Evolutionary conservation across 306 rosid species (phyloP).

Genomic region (Calophaca sinica): DNA sequence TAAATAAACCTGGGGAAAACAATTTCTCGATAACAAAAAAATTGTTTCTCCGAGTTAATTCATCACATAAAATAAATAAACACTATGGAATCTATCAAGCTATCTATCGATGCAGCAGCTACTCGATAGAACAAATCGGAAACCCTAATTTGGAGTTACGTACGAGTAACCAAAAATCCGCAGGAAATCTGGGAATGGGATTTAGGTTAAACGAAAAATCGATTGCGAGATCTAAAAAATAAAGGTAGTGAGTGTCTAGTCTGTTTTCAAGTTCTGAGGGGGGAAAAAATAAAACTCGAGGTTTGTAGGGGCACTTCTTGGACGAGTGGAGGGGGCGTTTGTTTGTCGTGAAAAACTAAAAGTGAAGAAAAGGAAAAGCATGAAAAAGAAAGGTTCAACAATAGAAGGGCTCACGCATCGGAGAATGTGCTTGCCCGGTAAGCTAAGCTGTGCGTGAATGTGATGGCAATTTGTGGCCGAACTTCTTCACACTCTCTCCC

Average conservation of each 20-base stretch:
- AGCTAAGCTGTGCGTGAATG: constrained; percentile 9
- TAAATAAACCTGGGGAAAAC: constrained; percentile 38
- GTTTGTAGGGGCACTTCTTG: not conserved
- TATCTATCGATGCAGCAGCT: no score
- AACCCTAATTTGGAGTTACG: constrained; percentile 43
- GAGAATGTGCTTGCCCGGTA: constrained; percentile 39
- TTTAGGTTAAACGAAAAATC: not conserved
- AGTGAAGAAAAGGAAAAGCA: constrained; percentile 24
- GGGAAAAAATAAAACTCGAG: not conserved
- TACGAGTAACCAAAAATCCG: not conserved
- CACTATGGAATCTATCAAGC: no score
- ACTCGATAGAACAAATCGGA: not conserved
- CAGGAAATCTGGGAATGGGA: not conserved
- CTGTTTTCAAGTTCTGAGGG: no score
- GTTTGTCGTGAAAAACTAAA: constrained; percentile 42
- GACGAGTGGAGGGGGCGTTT: constrained; percentile 34
- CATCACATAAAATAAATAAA: not conserved
- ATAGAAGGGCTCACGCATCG: constrained; percentile 30
- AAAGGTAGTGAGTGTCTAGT: not conserved
- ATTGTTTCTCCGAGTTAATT: constrained; percentile 27
- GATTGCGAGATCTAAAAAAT: not conserved
- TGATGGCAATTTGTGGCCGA: constrained; percentile 14
- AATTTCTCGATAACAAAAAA: constrained; percentile 28
- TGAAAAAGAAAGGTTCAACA: constrained; percentile 46
- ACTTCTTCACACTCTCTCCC: not conserved